Percentiles rank a stretch among this genome's conserved stretches.
Conservation (phyloP, 768 basidiomycete species). For the Suillus variegatus region DNA sequence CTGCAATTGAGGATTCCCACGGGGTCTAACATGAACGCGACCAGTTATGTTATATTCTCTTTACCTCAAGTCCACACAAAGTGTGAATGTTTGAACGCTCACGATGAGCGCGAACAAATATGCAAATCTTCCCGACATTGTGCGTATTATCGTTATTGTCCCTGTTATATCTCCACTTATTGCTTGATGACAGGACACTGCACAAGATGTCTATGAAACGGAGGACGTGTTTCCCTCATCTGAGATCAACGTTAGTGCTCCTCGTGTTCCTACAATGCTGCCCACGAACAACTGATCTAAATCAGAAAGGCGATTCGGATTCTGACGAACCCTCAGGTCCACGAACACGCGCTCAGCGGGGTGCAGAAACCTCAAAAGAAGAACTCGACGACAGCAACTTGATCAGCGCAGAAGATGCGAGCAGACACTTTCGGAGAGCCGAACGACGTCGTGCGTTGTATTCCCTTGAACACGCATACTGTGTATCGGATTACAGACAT, state of each 20-base stretch:
- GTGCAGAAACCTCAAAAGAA: constrained; percentile 49
- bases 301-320: constrained; percentile 60
- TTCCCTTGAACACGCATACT: background rate
- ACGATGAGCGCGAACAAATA: constrained; percentile 76
- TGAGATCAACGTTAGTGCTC: constrained; percentile 48
- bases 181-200: constrained; percentile 65
- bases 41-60: background rate
- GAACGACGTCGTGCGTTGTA: constrained; percentile 56
- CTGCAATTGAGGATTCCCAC: background rate
- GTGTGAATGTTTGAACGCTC: background rate
- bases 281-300: constrained; percentile 14
- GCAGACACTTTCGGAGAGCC: constrained; percentile 67
- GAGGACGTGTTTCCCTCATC: constrained; percentile 68
- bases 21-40: background rate
- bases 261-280: background rate
- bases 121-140: constrained; percentile 89
- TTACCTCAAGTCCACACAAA: background rate
- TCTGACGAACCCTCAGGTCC: constrained; percentile 60
- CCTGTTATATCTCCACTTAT: constrained; percentile 5
- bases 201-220: constrained; percentile 91
- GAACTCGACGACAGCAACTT: constrained; percentile 71
- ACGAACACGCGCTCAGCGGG: constrained; percentile 30
- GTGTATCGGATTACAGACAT: background rate
- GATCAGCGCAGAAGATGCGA: constrained; percentile 67
- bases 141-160: constrained; percentile 38